phyloP scores from a whole-genome alignment of 441 rosid genomes.

The Aquilaria agallochum region DNA sequence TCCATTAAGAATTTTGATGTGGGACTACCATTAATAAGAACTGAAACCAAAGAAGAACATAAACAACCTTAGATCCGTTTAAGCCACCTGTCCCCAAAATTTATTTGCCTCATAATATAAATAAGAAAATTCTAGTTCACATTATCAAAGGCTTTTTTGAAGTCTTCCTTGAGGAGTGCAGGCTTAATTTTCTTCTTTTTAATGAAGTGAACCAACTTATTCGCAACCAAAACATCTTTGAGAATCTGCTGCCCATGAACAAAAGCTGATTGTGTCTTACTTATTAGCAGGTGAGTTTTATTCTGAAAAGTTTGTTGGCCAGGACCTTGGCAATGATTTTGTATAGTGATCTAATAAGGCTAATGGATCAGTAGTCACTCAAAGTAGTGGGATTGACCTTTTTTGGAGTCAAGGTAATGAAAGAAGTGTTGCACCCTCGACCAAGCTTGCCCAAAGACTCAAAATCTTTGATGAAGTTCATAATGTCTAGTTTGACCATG shows the following conservation, averaged over 20 bases:
- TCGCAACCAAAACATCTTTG: too few species aligned
- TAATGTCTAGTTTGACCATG: too few species aligned
- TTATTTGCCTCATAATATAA: too few species aligned
- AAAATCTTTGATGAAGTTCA: too few species aligned
- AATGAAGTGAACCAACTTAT: too few species aligned
- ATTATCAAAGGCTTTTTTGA: neutral
- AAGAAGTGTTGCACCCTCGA: neutral
- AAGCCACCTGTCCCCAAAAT: too few species aligned
- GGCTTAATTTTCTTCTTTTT: too few species aligned
- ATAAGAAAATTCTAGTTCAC: too few species aligned
- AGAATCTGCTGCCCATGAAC: neutral
- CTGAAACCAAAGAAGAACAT: neutral
- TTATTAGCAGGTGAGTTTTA: neutral
- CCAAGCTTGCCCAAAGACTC: too few species aligned
- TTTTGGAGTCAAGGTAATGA: neutral
- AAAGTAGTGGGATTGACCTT: neutral
- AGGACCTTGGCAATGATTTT: neutral
- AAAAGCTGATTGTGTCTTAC: neutral
- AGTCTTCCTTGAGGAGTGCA: too few species aligned
- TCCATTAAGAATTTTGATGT: neutral
- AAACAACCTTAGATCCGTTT: neutral
- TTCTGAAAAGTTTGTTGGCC: neutral
- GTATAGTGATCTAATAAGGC: neutral
- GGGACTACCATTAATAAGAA: neutral
- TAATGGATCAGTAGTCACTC: neutral